Evolutionary conservation across 129 eudicot genomes (phyloP).

Genomic region (Centella asiatica): DNA sequence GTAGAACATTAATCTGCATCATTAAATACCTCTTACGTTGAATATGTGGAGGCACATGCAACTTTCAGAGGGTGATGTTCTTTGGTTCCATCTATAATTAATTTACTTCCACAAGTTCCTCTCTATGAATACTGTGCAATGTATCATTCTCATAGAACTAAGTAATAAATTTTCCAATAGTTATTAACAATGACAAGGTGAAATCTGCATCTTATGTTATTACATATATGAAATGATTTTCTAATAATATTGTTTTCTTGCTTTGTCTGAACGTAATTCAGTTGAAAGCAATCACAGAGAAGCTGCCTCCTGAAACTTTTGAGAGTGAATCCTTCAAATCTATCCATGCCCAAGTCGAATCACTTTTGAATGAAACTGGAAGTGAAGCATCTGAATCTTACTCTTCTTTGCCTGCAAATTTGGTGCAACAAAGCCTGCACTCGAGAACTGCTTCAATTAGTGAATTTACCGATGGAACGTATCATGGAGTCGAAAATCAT

Average conservation of each 20-base stretch:
- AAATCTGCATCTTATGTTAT: neutral
- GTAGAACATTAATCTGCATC: no score
- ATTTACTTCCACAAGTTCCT: no score
- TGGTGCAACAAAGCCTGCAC: conserved; percentile 14
- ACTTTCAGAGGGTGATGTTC: no score
- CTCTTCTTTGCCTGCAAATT: conserved; percentile 16
- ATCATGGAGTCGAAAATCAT: conserved; percentile 26
- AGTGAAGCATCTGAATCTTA: conserved; percentile 26
- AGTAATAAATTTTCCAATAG: no score
- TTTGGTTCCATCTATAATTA: no score
- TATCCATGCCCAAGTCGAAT: conserved; percentile 32
- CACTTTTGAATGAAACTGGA: conserved; percentile 25
- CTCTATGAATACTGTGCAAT: no score
- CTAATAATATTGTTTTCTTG: conserved; percentile 8
- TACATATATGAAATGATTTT: neutral
- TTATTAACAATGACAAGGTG: neutral
- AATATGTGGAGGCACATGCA: no score
- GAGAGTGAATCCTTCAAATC: conserved; percentile 38
- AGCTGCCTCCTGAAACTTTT: conserved; percentile 38
- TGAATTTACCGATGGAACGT: conserved; percentile 15
- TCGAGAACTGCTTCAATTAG: conserved; percentile 11
- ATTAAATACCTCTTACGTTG: no score
- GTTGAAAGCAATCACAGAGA: conserved; percentile 56
- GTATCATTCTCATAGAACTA: no score
- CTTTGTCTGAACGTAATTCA: conserved; percentile 19